Base-by-base conservation (phyloP, 345 rosid species). In the Hibiscus trionum region DNA sequence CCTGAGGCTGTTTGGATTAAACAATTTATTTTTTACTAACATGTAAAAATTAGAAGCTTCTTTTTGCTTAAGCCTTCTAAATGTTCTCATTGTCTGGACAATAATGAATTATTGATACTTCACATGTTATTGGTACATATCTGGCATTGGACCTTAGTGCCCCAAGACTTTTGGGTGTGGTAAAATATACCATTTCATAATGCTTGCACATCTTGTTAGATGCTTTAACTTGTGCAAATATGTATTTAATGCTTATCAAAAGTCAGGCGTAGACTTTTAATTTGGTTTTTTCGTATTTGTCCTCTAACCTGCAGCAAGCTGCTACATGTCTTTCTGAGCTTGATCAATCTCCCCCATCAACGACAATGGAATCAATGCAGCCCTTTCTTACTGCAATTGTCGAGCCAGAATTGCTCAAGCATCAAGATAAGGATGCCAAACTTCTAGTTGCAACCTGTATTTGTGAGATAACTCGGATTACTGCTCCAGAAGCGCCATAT, bases 401-500 rank as follows among this genome's bases (percentile, higher is more conserved):
- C 46, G 86, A 87, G 84, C 93, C 93, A 69, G 90, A 86, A 49
- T 76, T 89, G 82, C 87, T 95, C 76, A 86, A 85, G 80, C 97
- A 95, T 87, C 97, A 87, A 80, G 99, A 95, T 76, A 90, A 82
- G 82, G 97, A 95, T 76, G 89, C 87, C 77, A 90, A 90, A 79
- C 98, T 95, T 88, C 88, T 95, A 70, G 89, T 95, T 79, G 98
- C 99, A 12, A 86, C 96, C 16, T 95, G 97, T 70, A 81, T 95
- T 73, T 95, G 97, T 74, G 99, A 95, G 84, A 89, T 90, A 73
- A 92, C 99, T 69, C 88, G 99, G 62, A 87, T 95, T 61, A 90
- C 99, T 71, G 99, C 99, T 44, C 99, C 99, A 39, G 96, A 90
- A 80, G 93, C 97, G 63, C 97, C 99, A 70, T 95, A 91, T 65